Conservation (phyloP, 768 basidiomycete species). For the Suillus luteus region DNA sequence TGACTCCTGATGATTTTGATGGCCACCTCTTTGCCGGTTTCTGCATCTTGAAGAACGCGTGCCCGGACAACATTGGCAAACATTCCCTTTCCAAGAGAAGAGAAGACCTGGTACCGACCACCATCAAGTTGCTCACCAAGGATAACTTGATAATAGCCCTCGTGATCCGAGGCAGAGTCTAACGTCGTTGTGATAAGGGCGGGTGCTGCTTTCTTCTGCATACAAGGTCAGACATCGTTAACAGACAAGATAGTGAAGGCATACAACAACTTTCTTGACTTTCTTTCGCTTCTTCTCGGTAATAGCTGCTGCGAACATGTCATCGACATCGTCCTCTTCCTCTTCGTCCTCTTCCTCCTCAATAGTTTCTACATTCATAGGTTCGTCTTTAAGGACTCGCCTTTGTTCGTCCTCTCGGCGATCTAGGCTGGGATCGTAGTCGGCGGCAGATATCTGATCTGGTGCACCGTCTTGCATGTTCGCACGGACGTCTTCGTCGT, state of each 20-base stretch:
- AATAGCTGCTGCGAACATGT: slow-evolving; percentile 84
- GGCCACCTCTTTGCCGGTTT: slow-evolving; percentile 77
- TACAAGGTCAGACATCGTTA: slow-evolving; percentile 13
- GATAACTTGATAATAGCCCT: slow-evolving; percentile 94
- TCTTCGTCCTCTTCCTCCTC: slow-evolving; percentile 46
- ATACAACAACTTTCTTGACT: slow-evolving; percentile 57
- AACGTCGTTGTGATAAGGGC: slow-evolving; percentile 74
- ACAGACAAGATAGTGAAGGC: slow-evolving; percentile 20
- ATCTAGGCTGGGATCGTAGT: slow-evolving; percentile 88
- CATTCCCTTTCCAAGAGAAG: slow-evolving; percentile 97
- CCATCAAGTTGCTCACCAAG: slow-evolving; percentile 93
- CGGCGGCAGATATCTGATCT: slow-evolving; percentile 87
- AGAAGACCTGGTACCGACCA: slow-evolving; percentile 92
- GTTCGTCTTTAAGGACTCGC: slow-evolving; percentile 48
- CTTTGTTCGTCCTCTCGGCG: slow-evolving; percentile 81
- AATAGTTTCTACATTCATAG: slow-evolving; percentile 42
- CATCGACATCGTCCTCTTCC: slow-evolving; percentile 89
- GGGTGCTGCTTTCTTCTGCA: slow-evolving; percentile 53
- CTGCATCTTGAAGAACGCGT: slow-evolving; percentile 70
- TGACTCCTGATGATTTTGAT: slow-evolving; percentile 97
- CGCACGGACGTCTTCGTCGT: slow-evolving; percentile 48
- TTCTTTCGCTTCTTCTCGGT: slow-evolving; percentile 57
- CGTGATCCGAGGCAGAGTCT: slow-evolving; percentile 90
- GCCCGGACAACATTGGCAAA: slow-evolving; percentile 96
- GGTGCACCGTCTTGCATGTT: slow-evolving; percentile 48